These are phyloP conservation scores for Leccinum ambiguum DNA, from an alignment of 1,284 basidiomycete genomes.

Conservation along the genomic window DNA sequence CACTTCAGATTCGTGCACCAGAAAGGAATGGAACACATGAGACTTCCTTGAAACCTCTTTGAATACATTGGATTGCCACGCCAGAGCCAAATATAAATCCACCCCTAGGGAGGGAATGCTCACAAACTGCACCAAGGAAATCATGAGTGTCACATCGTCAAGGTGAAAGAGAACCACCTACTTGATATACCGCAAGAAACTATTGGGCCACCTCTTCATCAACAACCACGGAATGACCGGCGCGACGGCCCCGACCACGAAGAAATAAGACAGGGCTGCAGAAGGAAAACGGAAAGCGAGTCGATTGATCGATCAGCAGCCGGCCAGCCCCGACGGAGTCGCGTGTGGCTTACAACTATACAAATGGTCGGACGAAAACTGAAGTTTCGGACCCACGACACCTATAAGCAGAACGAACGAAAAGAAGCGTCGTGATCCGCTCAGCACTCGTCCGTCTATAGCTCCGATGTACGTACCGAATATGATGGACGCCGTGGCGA, in stretches of 20 bases:
- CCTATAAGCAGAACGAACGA: slow-evolving; percentile 22
- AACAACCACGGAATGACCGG: slow-evolving; percentile 45
- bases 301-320: not conserved
- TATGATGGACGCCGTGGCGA: slow-evolving; percentile 39
- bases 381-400: slow-evolving; percentile 39
- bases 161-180: slow-evolving; percentile 21
- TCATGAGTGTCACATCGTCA: slow-evolving; percentile 2
- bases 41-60: slow-evolving; percentile 90
- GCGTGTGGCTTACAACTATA: slow-evolving; percentile 30
- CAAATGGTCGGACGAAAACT: slow-evolving; percentile 38
- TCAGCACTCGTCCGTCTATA: not conserved
- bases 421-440: not conserved
- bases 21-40: slow-evolving; percentile 92
- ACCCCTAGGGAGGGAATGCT: slow-evolving; percentile 6
- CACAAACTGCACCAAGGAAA: slow-evolving; percentile 21
- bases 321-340: not conserved
- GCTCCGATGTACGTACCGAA: slow-evolving; percentile 25
- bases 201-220: slow-evolving; percentile 43
- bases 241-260: slow-evolving; percentile 43
- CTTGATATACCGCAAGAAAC: slow-evolving; percentile 47
- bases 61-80: slow-evolving; percentile 96
- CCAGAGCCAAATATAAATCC: not conserved
- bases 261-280: slow-evolving; percentile 44
- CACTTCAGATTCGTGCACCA: slow-evolving; percentile 98
- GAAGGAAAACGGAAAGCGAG: not conserved